Base-by-base conservation (phyloP, 1,139 yeast genomes). In the Blastobotrys proliferans region DNA sequence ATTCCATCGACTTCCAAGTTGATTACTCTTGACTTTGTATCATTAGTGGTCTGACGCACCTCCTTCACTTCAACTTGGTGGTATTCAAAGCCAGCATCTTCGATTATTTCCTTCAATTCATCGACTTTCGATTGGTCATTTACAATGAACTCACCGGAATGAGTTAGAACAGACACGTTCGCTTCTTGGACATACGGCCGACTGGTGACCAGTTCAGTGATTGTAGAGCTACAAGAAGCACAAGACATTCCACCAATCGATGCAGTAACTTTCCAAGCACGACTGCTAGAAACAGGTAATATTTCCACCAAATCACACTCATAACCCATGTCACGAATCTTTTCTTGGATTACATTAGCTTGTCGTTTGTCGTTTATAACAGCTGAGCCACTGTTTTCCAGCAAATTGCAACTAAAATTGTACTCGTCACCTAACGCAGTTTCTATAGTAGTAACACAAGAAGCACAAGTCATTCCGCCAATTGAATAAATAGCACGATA, bases 231-330 rank as follows among this genome's bases (percentile, higher is more conserved):
- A 60, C 94, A 83, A 0, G 87, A 77, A 4, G 84, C 79, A 64
- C 92, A 83, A 0, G 88, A 78, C 62, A 83, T 82, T 3, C 92
- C 92, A 3, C 82, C 84, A 40, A 83, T 76, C 0, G 77, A 63
- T 1, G 86, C 87, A 6, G 70, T 67, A 6, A 81, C 73, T 53
- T 72, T 74, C 49, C 70, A 73, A 1, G 52, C 41, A 17, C 48
- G 47, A 6, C 38, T 21, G 3, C 44, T 45, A 30, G 70, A 71
- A 3, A 80, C 72, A 0, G 87, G 88, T 22, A 79, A 57, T 3
- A 82, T 67, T 51, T 82, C 88, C 3, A 77, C 58, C 16, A 83
- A 62, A 19, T 70, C 72, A 42, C 82, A 75, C 10, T 73, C 74
- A 53, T 74, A 81, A 0, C 90, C 88, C 2, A 69, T 56, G 13